Evolutionary conservation across 148 eudicot genomes (phyloP).

Genomic region (Spergularia bocconei): DNA sequence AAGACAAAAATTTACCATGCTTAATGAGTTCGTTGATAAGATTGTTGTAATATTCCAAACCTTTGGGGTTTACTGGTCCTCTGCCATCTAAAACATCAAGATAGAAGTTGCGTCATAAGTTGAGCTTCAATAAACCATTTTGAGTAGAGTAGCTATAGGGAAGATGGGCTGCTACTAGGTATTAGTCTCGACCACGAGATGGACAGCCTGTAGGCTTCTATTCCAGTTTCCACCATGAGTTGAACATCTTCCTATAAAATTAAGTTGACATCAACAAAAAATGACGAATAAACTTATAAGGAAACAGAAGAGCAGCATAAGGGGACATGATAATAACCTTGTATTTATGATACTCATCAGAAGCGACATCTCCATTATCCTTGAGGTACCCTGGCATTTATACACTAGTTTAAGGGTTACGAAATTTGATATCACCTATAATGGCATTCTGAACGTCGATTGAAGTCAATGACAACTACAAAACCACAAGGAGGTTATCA

Average conservation of each 20-base stretch:
- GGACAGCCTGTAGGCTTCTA: conserved; percentile 71
- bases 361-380: conserved; percentile 44
- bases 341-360: conserved; percentile 70
- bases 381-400: not conserved
- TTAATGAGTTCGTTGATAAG: conserved; percentile 47
- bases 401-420: not conserved
- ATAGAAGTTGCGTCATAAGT: not conserved
- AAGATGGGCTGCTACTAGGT: conserved; percentile 39
- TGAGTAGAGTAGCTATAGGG: not conserved
- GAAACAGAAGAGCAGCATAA: too few species aligned
- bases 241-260: conserved; percentile 54
- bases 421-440: not conserved
- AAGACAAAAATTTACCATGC: conserved; percentile 32
- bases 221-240: conserved; percentile 56
- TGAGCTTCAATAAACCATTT: not conserved
- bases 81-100: conserved; percentile 44
- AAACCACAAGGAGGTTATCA: too few species aligned
- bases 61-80: conserved; percentile 53
- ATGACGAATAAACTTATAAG: too few species aligned
- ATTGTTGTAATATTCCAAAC: conserved; percentile 49
- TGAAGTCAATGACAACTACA: too few species aligned
- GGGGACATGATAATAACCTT: conserved; percentile 31
- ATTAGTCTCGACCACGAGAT: conserved; percentile 77
- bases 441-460: too few species aligned
- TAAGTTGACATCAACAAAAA: not conserved